Evolutionary conservation across 768 basidiomycete genomes (phyloP).

Genomic region (Boletus bicolor): DNA sequence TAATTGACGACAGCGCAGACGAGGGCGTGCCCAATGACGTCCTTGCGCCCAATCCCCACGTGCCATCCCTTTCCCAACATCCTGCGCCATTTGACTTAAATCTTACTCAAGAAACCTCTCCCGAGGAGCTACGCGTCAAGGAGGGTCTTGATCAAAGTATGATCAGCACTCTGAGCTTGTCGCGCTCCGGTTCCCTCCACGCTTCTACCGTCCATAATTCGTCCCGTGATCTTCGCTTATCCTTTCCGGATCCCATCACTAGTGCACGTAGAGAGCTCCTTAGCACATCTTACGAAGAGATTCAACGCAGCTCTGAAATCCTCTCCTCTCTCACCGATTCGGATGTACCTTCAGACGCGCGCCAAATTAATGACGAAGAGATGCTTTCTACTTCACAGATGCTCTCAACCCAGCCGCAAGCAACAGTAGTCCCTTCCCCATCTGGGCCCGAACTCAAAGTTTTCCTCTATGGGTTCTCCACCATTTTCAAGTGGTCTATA

Average conservation of each 20-base stretch:
- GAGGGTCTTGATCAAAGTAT: slow-evolving; percentile 81
- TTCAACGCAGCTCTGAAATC: slow-evolving; percentile 40
- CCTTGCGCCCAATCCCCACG: slow-evolving; percentile 22
- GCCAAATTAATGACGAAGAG: slow-evolving; percentile 34
- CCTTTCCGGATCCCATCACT: slow-evolving; percentile 80
- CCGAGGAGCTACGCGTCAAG: slow-evolving; percentile 67
- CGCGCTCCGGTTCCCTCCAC: slow-evolving; percentile 61
- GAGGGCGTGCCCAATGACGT: slow-evolving; percentile 35
- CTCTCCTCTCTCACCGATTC: slow-evolving; percentile 18
- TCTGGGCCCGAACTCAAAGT: slow-evolving; percentile 51
- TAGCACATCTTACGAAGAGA: slow-evolving; percentile 55
- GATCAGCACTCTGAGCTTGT: slow-evolving; percentile 73
- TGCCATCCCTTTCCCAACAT: slow-evolving; percentile 17
- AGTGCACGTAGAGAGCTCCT: slow-evolving; percentile 61
- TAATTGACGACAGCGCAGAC: slow-evolving; percentile 61
- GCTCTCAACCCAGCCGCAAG: slow-evolving; percentile 31
- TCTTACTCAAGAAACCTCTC: slow-evolving; percentile 34
- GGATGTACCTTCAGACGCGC: slow-evolving; percentile 14
- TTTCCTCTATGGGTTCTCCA: slow-evolving; percentile 63
- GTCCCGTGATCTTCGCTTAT: slow-evolving; percentile 72
- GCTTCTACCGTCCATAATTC: slow-evolving; percentile 54
- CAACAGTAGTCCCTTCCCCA: slow-evolving; percentile 22
- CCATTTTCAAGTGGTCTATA: slow-evolving; percentile 58
- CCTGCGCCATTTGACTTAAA: slow-evolving; percentile 27
- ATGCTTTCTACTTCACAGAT: slow-evolving; percentile 18